These are phyloP conservation scores for Lantana camara DNA, from an alignment of 257 asterid genomes.

Conservation along the genomic window DNA sequence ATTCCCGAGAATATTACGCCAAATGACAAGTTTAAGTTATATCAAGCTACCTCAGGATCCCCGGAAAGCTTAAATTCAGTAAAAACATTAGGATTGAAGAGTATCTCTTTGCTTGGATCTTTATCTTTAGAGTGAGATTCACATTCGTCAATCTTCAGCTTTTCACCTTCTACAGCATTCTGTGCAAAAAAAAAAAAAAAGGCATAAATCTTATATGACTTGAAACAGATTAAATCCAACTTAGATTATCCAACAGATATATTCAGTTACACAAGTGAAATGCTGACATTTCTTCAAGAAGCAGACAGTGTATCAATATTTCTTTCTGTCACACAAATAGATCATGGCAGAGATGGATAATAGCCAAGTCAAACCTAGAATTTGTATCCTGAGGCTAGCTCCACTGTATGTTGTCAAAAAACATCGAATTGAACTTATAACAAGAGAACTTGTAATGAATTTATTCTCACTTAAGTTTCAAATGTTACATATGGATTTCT, in stretches of 20 bases:
- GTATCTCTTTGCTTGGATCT: slow-evolving; percentile 50
- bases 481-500: too few relatives aligned
- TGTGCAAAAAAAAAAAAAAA: too few relatives aligned
- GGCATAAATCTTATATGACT: slow-evolving; percentile 10
- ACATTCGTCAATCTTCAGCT: slow-evolving; percentile 36
- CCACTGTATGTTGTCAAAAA: neutral
- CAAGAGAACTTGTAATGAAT: too few relatives aligned
- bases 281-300: neutral
- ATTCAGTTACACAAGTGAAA: neutral
- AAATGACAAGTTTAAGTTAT: slow-evolving; percentile 15
- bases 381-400: neutral
- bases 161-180: slow-evolving; percentile 41
- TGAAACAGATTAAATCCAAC: neutral
- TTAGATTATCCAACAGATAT: neutral
- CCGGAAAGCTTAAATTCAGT: slow-evolving; percentile 90
- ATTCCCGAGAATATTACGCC: slow-evolving; percentile 9
- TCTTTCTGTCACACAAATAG: neutral
- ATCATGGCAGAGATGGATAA: neutral
- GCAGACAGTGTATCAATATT: neutral
- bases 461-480: too few relatives aligned
- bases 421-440: neutral
- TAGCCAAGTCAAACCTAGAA: neutral
- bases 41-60: slow-evolving; percentile 59
- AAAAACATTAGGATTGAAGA: slow-evolving; percentile 87
- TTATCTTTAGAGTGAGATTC: slow-evolving; percentile 37